A percentile compares a stretch with the other conserved stretches of the same genome.
Evolutionary conservation across 768 basidiomycete species (phyloP).

Genomic region (Tricholoma bakamatsutake): DNA sequence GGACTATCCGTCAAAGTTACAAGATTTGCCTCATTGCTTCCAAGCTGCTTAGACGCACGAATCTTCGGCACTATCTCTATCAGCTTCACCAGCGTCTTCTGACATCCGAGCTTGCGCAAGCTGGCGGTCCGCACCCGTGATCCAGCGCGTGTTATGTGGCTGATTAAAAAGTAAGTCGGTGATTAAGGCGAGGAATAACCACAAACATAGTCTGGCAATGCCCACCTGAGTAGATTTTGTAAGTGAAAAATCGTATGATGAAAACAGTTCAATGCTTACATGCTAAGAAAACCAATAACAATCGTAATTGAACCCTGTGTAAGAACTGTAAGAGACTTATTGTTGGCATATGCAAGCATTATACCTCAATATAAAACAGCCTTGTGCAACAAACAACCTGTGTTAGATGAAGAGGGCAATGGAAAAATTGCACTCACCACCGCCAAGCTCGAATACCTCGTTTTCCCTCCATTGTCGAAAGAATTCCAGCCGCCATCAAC

Average conservation of each 20-base stretch:
- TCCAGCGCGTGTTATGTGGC: conserved; percentile 61
- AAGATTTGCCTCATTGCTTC: background rate
- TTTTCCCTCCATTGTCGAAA: conserved; percentile 62
- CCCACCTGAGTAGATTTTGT: conserved; percentile 32
- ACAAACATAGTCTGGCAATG: conserved; percentile 54
- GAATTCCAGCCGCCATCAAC: conserved; percentile 72
- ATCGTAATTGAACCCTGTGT: conserved; percentile 59
- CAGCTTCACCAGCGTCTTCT: conserved; percentile 64
- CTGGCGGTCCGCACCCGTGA: conserved; percentile 40
- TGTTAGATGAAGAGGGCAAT: background rate
- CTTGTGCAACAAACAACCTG: conserved; percentile 22
- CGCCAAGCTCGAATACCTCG: conserved; percentile 66
- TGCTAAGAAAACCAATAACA: conserved; percentile 44
- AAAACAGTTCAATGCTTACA: conserved; percentile 29
- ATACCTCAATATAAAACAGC: conserved; percentile 68
- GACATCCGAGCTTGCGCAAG: conserved; percentile 64
- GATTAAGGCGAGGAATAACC: background rate
- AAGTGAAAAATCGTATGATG: background rate
- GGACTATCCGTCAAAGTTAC: conserved; percentile 26
- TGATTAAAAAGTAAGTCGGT: conserved; percentile 15
- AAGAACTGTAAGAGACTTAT: background rate
- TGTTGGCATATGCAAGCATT: background rate
- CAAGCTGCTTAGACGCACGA: conserved; percentile 36
- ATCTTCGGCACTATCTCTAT: conserved; percentile 47
- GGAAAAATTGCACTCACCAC: conserved; percentile 37